Base-by-base conservation (phyloP, 129 eudicot species). In the Helichrysum umbraculigerum region DNA sequence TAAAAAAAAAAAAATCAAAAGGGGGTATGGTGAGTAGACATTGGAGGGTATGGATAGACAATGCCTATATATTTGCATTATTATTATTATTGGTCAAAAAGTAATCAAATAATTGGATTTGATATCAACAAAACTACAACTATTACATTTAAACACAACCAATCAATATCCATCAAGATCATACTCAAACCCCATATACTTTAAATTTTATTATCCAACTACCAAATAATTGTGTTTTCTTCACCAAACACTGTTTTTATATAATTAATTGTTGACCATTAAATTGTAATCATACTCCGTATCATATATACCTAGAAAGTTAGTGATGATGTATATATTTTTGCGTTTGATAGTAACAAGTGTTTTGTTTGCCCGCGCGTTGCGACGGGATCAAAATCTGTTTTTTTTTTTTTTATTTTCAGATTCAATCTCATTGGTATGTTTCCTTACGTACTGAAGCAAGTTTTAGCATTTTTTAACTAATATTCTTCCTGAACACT, bases 121-220 rank as follows among this genome's bases (percentile, higher is more conserved):
- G 35, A 72, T 79, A 56, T 16, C 66, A 32, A 42, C 69, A 79
- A 80, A 73, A 73, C 42, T 80, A 73, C 83, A 73, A 80, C 75
- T 16, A 42, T 66, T 73, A 70, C 70, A 68, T 67, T 80, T 56
- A 57, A 66, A 66, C 52, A 37, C 25, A 21, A 29, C 58, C 69
- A 42, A 66, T 59, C 32, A n/a, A n/a, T n/a, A 17, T 30, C 44
- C 64, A 58, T 80, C 75, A 47, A 60, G 39, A 66, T 80, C 74
- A 73, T 14, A 66, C 39, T 66, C 70, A 74, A 74, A 29, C 42
- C 68, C 79, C 28, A 25, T 25, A 54, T 80, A 80, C 79, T 41
- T 42, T 66, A 68, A 73, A 56, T 73, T 70, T 56, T 67, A 41
- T 67, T 10, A 73, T 73, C 62, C 54, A 66, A 39, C 78, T 47